A percentile compares a stretch with the other conserved stretches of the same genome.
Conservation (phyloP, 2,329 filamentous ascomycete genomes). For the Trichoderma guizhouense region DNA sequence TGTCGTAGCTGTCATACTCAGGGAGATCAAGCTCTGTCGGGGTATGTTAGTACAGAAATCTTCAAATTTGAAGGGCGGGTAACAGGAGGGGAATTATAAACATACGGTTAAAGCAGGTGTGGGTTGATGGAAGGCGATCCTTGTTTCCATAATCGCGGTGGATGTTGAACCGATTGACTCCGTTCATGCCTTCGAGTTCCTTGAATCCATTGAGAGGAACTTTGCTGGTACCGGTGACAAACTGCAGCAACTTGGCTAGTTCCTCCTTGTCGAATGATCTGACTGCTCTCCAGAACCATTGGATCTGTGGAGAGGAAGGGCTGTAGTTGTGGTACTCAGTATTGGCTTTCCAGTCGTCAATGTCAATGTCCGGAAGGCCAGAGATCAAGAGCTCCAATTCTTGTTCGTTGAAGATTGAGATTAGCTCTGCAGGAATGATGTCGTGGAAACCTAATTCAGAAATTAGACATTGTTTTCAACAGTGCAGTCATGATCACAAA, state of each 20-base stretch:
- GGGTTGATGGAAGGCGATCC: conserved; percentile 89
- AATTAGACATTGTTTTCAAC: neutral
- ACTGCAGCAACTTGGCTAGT: conserved; percentile 92
- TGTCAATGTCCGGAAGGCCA: conserved; percentile 91
- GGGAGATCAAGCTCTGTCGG: conserved; percentile 87
- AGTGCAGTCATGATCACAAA: neutral
- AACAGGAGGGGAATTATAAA: conserved; percentile 27
- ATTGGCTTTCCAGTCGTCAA: conserved; percentile 99
- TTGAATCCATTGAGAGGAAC: conserved; percentile 98
- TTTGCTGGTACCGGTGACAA: conserved; percentile 97
- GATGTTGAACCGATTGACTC: conserved; percentile 96
- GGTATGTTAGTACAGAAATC: conserved; percentile 36
- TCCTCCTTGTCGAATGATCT: conserved; percentile 99
- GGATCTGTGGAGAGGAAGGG: conserved; percentile 89
- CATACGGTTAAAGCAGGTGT: conserved; percentile 99
- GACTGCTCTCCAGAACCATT: conserved; percentile 99
- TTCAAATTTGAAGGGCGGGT: neutral
- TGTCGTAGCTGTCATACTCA: conserved; percentile 96
- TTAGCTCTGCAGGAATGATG: conserved; percentile 89
- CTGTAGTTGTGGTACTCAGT: conserved; percentile 98
- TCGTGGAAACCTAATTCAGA: conserved; percentile 77
- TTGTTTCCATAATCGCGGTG: conserved; percentile 97
- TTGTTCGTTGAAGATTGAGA: conserved; percentile 98
- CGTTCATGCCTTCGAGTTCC: conserved; percentile 98
- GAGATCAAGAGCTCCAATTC: conserved; percentile 96